Conservation (phyloP, 163 green algal genomes). For the Chlamydomonas reinhardtii region DNA sequence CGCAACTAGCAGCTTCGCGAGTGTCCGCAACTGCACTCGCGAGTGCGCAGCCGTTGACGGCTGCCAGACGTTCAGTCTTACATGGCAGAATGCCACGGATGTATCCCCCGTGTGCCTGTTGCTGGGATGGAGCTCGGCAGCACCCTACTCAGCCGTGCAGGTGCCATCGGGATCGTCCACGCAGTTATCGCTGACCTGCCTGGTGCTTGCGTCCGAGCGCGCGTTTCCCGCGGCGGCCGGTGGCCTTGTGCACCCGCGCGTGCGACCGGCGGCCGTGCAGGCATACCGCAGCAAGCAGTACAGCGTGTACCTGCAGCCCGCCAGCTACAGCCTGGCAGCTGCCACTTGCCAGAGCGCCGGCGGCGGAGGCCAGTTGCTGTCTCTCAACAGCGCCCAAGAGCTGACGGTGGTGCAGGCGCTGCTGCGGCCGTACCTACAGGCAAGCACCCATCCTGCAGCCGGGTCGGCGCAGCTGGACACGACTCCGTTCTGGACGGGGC, state of each 20-base stretch:
- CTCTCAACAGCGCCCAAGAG: neutral
- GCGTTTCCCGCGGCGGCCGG: neutral
- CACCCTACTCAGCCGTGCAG: neutral
- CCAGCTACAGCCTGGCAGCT: neutral
- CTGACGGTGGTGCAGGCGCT: neutral
- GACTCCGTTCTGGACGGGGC: neutral
- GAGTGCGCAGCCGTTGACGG: neutral
- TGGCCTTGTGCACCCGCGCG: neutral
- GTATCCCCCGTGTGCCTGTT: neutral
- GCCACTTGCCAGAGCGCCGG: neutral
- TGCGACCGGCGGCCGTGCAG: neutral
- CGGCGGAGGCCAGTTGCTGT: neutral
- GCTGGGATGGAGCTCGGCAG: neutral
- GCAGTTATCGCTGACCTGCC: neutral
- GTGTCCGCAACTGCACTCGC: neutral
- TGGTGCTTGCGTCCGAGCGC: neutral
- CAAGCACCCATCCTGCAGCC: neutral
- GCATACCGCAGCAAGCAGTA: neutral
- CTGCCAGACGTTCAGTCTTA: neutral
- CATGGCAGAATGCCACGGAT: neutral
- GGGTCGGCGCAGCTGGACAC: neutral
- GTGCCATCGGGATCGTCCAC: accelerated
- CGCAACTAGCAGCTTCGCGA: neutral
- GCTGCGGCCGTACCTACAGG: neutral
- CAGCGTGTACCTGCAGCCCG: neutral